These are phyloP conservation scores for Yarrowia sp. DNA, from an alignment of 805 yeast species.

Conservation along the genomic window DNA sequence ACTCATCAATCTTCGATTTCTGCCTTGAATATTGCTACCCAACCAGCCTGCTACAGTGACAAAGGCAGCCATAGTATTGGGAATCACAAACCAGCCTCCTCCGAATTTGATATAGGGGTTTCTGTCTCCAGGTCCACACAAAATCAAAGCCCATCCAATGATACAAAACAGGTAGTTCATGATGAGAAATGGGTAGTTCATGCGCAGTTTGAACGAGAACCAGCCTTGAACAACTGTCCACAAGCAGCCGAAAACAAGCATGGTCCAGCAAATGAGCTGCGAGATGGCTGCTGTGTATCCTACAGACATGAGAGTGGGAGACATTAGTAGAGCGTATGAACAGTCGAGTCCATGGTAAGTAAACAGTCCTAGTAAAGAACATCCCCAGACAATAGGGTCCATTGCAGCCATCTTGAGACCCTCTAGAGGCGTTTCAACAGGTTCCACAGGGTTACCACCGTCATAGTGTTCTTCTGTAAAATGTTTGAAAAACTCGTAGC, in stretches of 20 bases:
- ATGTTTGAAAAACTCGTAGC: background rate
- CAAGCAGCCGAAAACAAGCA: background rate
- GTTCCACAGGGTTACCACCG: background rate
- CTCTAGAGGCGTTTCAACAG: background rate
- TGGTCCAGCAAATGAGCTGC: constrained; percentile 3
- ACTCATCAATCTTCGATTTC: background rate
- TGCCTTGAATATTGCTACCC: background rate
- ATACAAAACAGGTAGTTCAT: background rate
- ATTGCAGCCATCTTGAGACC: background rate
- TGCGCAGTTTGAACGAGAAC: background rate
- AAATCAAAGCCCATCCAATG: background rate
- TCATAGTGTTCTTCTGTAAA: background rate
- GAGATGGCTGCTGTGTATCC: background rate
- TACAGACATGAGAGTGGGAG: background rate
- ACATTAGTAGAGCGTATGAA: background rate
- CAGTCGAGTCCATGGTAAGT: background rate
- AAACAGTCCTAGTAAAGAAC: background rate
- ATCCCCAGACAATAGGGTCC: background rate
- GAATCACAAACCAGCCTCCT: constrained; percentile 9
- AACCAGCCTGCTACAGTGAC: background rate
- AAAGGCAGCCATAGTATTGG: background rate
- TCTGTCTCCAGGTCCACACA: background rate
- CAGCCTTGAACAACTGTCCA: background rate
- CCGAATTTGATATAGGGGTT: background rate
- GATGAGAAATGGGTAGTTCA: background rate